Percentiles rank a stretch among this genome's conserved stretches.
phyloP scores from a whole-genome alignment of 2,329 filamentous ascomycete genomes.

The Atkinsonella hypoxylon region DNA sequence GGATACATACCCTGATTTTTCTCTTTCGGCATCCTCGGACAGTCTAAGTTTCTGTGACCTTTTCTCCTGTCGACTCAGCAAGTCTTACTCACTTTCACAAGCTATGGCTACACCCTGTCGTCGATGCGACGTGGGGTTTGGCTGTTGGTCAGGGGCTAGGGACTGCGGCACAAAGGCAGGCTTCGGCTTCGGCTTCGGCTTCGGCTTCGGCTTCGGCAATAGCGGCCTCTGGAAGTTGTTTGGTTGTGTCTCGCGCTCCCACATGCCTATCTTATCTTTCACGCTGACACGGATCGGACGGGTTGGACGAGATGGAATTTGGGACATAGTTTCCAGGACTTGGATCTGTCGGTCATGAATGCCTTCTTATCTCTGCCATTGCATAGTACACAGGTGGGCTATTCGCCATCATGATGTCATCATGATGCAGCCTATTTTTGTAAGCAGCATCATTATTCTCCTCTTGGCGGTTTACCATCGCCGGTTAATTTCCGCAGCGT shows the following conservation, averaged over 20 bases:
- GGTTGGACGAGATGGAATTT: too few relatives aligned
- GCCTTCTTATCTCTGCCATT: background rate
- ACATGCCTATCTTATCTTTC: background rate
- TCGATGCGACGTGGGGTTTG: background rate
- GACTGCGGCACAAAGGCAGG: background rate
- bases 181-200: too few relatives aligned
- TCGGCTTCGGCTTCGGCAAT: background rate
- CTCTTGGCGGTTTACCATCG: too few relatives aligned
- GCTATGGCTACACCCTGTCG: background rate
- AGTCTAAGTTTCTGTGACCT: too few relatives aligned
- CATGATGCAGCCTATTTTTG: too few relatives aligned
- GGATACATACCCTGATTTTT: constrained; percentile 2
- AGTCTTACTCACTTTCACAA: constrained; percentile 1
- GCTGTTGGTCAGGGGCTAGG: background rate
- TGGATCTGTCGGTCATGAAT: too few relatives aligned
- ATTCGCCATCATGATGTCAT: too few relatives aligned
- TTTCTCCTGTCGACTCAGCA: background rate
- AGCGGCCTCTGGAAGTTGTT: background rate
- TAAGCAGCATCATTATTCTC: too few relatives aligned
- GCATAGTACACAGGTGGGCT: too few relatives aligned
- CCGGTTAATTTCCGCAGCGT: too few relatives aligned
- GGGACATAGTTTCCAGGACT: too few relatives aligned
- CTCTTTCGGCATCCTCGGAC: constrained; percentile 7
- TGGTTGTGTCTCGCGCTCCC: background rate
- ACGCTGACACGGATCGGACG: too few relatives aligned